Evolutionary conservation across 768 basidiomycete genomes (phyloP), one percentile per base, ranked within the genome.

Genomic region (Tylopilus plumbeoviolaceoides): DNA sequence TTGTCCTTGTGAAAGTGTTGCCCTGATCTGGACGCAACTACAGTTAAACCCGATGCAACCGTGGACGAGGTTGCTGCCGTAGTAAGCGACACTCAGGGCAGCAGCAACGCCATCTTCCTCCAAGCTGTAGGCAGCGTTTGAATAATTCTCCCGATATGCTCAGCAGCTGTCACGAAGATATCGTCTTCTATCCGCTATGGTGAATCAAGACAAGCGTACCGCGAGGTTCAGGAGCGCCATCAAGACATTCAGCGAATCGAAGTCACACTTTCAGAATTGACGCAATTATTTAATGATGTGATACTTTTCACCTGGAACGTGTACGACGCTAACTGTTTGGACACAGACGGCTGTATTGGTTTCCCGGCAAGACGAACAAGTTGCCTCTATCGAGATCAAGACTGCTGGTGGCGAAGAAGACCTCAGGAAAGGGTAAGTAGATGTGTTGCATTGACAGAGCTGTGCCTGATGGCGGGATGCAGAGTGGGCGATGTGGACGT

Each of bases 191-290:
- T 81, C 47, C 82, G 83, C n/a, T 91, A 91, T 67, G 89, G 85
- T 30, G 87, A 91, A 59, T 85, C 91, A 15, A 77, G 91, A 44
- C 79, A 80, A 41, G 93, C 89, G 0, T 91, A 87, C 68, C 79
- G 83, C 46, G 94, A 97, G 70, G 92, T 94, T 0, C 94, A 95
- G 66, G 83, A 88, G 53, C 80, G 94, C 33, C 91, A 95, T 65
- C 79, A 85, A 62, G 92, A 97, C 55, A 81, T 98, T 59, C 78
- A 80, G 59, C 83, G 80, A 67, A 91, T 95, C 65, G 92, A 95
- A 68, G 77, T 81, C 60, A 97, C 93, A 4, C 72, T 95, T 44
- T 85, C 81, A n/a, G 91, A 95, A 68, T 77, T 98, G 45, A 90
- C 89, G 4, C 89, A 91, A 63, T 71, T 98, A 60, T 93, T 95